These are phyloP conservation scores for Ophiosphaerella herpotricha DNA, from an alignment of 2,329 filamentous ascomycete genomes.

Conservation along the genomic window DNA sequence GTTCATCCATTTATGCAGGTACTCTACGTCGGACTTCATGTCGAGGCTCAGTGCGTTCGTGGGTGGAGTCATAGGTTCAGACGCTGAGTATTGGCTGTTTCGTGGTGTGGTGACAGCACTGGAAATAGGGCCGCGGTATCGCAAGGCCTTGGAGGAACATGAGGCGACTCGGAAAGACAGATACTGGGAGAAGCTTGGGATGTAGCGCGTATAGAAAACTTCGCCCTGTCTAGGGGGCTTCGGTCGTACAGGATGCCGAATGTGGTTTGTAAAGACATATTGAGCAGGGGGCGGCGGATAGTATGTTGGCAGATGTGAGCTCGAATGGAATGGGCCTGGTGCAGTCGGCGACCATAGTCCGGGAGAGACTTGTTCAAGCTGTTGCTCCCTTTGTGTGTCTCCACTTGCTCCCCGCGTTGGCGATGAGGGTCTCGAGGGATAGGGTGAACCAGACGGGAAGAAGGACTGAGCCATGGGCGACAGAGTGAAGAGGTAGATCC, in stretches of 20 bases:
- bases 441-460: conserved; percentile 56
- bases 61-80: conserved; percentile 53
- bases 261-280: conserved; percentile 76
- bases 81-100: conserved; percentile 49
- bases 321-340: conserved; percentile 75
- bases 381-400: conserved; percentile 30
- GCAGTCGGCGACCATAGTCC: conserved; percentile 49
- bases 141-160: conserved; percentile 65
- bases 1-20: conserved; percentile 88
- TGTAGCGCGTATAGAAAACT: conserved; percentile 85
- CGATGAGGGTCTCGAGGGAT: conserved; percentile 56
- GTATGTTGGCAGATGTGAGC: conserved; percentile 86
- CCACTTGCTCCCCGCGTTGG: conserved; percentile 45
- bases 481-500: conserved; percentile 85
- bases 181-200: conserved; percentile 81
- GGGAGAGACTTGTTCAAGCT: conserved; percentile 37
- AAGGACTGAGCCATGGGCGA: conserved; percentile 62
- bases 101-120: conserved; percentile 26
- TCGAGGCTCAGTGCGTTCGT: conserved; percentile 32
- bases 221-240: conserved; percentile 91
- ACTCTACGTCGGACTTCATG: conserved; percentile 61
- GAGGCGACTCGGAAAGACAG: conserved; percentile 87
- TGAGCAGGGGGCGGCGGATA: conserved; percentile 83
- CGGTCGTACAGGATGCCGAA: conserved; percentile 83
- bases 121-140: conserved; percentile 63